These are phyloP conservation scores for Fusarium solani-melongenae DNA, from an alignment of 2,329 filamentous ascomycete species.

Conservation along the genomic window DNA sequence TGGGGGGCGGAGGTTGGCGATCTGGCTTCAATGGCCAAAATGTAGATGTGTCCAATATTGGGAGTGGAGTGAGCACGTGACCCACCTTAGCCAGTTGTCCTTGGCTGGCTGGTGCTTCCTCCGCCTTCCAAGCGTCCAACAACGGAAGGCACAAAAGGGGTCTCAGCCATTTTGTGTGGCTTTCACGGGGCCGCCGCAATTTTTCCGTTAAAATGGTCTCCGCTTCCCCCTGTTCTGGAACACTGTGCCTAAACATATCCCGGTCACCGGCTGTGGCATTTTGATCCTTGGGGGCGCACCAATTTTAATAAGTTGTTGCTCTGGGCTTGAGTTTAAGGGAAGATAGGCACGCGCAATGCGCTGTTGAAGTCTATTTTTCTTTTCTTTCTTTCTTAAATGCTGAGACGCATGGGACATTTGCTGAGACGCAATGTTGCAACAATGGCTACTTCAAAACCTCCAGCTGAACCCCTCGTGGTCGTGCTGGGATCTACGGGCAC, in stretches of 20 bases:
- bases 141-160: slow-evolving; percentile 30
- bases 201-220: slow-evolving; percentile 32
- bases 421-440: slow-evolving; percentile 50
- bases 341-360: background rate
- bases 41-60: slow-evolving; percentile 59
- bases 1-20: slow-evolving; percentile 51
- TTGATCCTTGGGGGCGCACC: background rate
- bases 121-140: slow-evolving; percentile 25
- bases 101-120: slow-evolving; percentile 17
- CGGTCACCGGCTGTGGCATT: slow-evolving; percentile 11
- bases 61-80: slow-evolving; percentile 50
- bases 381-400: slow-evolving; percentile 38
- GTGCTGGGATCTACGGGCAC: slow-evolving; percentile 92
- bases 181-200: slow-evolving; percentile 24
- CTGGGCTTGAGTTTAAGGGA: background rate
- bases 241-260: slow-evolving; percentile 13
- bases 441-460: slow-evolving; percentile 54
- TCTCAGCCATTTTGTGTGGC: slow-evolving; percentile 23
- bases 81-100: slow-evolving; percentile 25
- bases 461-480: slow-evolving; percentile 74
- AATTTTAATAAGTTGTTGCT: background rate
- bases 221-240: slow-evolving; percentile 28
- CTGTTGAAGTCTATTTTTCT: slow-evolving; percentile 11
- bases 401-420: slow-evolving; percentile 37
- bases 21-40: slow-evolving; percentile 58